Evolutionary conservation across 306 rosid genomes (phyloP).

Genomic region (Begonia fuchsioides): DNA sequence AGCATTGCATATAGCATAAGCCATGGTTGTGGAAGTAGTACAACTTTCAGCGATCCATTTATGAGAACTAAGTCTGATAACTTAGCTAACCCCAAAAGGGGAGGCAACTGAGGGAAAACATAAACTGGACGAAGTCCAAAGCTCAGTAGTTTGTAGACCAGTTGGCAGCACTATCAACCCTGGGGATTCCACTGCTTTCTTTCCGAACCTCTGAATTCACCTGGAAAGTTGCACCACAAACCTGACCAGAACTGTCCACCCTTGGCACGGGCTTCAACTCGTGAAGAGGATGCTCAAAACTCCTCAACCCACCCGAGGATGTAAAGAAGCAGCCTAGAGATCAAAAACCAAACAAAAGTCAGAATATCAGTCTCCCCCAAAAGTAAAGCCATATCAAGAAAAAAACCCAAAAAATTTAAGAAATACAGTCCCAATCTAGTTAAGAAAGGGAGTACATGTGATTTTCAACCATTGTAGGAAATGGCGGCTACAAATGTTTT

Average conservation of each 20-base stretch:
- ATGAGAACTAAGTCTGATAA: conserved; percentile 12
- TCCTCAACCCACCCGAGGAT: conserved; percentile 77
- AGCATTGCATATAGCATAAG: conserved; percentile 13
- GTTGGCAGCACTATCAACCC: conserved; percentile 97
- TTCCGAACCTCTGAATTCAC: conserved; percentile 63
- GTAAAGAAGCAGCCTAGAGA: conserved; percentile 72
- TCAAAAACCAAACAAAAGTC: too few species aligned
- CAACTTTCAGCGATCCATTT: conserved; percentile 15
- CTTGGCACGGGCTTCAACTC: conserved; percentile 88
- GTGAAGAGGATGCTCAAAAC: conserved; percentile 82
- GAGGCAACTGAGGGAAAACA: conserved; percentile 12
- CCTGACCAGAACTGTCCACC: conserved; percentile 80
- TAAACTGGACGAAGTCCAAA: conserved; percentile 16
- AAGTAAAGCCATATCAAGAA: too few species aligned
- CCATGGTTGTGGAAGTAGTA: conserved; percentile 5
- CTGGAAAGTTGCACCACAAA: conserved; percentile 75
- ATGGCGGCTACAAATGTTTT: too few species aligned
- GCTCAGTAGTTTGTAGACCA: conserved; percentile 70
- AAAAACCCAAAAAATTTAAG: too few species aligned
- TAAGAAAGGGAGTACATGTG: too few species aligned
- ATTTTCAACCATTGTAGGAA: too few species aligned
- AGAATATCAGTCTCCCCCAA: too few species aligned
- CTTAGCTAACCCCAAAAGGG: background rate
- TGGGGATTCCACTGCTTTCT: conserved; percentile 74
- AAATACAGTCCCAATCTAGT: too few species aligned